Conservation (phyloP, 202 grass and related monocot genomes). For the Tripidium arundinaceum region DNA sequence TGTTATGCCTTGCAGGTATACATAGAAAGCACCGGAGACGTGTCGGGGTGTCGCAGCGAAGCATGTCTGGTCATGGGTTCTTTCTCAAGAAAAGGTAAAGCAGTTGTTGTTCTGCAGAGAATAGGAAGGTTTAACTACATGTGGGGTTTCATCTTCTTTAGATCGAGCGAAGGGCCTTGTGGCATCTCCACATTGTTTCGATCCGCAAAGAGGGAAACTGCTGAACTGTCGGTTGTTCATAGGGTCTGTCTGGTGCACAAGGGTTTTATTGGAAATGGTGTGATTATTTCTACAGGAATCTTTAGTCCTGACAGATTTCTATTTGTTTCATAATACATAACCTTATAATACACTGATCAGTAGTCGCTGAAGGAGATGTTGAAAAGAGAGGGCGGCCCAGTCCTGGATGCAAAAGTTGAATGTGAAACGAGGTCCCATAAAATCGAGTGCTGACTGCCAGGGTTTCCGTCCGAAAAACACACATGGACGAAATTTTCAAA, state of each 20-base stretch:
- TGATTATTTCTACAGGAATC: neutral
- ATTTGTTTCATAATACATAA: neutral
- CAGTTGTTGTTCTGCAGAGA: neutral
- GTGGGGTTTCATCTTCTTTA: neutral
- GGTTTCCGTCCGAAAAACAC: neutral
- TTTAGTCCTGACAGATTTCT: neutral
- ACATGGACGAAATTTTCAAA: neutral
- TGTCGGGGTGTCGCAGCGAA: slow-evolving; percentile 16
- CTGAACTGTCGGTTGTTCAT: neutral
- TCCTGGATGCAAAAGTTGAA: neutral
- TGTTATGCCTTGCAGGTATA: slow-evolving; percentile 26
- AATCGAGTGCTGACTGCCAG: neutral
- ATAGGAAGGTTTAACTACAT: neutral
- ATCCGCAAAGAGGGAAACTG: neutral
- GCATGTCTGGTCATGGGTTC: slow-evolving; percentile 3
- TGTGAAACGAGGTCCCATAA: neutral
- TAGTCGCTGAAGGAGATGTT: neutral
- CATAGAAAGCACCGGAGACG: neutral
- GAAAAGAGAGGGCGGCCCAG: neutral
- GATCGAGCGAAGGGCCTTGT: neutral
- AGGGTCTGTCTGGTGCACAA: neutral
- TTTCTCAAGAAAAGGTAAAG: neutral
- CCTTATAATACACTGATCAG: neutral
- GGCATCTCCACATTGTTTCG: neutral
- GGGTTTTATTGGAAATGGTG: neutral